phyloP scores from a whole-genome alignment of 352 stramenopile species.

The Phytophthora boehmeriae region DNA sequence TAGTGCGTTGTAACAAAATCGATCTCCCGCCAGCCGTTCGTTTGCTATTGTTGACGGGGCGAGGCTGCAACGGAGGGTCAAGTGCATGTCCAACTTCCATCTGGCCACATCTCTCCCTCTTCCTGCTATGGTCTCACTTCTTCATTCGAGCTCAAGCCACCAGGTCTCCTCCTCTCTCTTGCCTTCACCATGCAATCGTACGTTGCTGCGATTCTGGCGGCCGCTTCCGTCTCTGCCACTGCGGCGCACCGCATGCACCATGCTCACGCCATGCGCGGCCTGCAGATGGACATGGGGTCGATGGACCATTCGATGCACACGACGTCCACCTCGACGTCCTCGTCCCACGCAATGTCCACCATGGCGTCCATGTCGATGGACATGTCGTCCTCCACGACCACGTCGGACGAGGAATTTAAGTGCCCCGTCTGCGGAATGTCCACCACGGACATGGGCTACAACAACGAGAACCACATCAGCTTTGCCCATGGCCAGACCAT shows the following conservation, averaged over 20 bases:
- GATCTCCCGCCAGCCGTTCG: not conserved
- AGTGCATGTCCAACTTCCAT: slow-evolving; percentile 8
- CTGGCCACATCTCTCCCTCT: slow-evolving; percentile 11
- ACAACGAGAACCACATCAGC: slow-evolving; percentile 69
- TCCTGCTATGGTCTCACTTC: slow-evolving; percentile 24
- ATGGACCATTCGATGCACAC: slow-evolving; percentile 27
- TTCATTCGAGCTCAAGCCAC: slow-evolving; percentile 20
- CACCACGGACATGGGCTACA: slow-evolving; percentile 54
- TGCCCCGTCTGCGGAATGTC: slow-evolving; percentile 83
- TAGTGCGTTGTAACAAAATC: no score
- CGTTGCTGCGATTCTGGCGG: slow-evolving; percentile 10
- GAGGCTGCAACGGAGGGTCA: slow-evolving; percentile 11
- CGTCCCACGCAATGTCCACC: slow-evolving; percentile 4
- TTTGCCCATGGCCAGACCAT: slow-evolving; percentile 67
- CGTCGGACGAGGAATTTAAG: slow-evolving; percentile 37
- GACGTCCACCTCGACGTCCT: slow-evolving; percentile 11
- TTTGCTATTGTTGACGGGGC: slow-evolving; percentile 4
- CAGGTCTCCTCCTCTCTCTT: slow-evolving; percentile 3
- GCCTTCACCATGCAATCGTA: slow-evolving; percentile 23
- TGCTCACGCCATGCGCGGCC: slow-evolving; percentile 25
- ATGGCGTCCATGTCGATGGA: slow-evolving; percentile 18
- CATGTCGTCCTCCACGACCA: slow-evolving; percentile 12
- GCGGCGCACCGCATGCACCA: slow-evolving; percentile 31
- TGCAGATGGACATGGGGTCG: slow-evolving; percentile 36
- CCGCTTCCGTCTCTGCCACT: slow-evolving; percentile 9